A percentile compares a stretch with the other conserved stretches of the same genome.
These are phyloP conservation scores for Tetracladium marchalianum DNA, from an alignment of 495 filamentous ascomycete species.

Conservation along the genomic window DNA sequence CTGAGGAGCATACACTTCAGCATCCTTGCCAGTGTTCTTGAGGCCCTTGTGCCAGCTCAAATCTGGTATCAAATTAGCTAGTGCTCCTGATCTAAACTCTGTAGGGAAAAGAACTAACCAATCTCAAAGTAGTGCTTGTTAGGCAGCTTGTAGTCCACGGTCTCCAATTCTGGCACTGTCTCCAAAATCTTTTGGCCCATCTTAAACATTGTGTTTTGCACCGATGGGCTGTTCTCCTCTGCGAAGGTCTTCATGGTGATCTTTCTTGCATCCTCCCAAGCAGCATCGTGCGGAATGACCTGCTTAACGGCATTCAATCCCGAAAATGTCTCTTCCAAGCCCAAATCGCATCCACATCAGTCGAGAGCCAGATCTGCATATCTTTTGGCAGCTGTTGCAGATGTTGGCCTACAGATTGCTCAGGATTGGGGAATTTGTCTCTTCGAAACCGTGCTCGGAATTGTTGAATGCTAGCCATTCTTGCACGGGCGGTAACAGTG, in stretches of 20 bases:
- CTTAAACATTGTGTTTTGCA: slow-evolving; percentile 98
- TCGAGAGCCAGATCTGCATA: too few relatives aligned
- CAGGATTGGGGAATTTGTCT: too few relatives aligned
- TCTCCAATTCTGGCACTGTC: slow-evolving; percentile 56
- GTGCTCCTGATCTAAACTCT: background rate
- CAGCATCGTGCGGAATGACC: slow-evolving; percentile 50
- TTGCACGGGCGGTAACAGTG: too few relatives aligned
- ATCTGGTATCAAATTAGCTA: slow-evolving; percentile 37
- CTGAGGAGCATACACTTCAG: slow-evolving; percentile 94
- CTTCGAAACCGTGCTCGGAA: too few relatives aligned
- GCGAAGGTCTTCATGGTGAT: slow-evolving; percentile 91
- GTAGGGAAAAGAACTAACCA: slow-evolving; percentile 47
- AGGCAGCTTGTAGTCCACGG: slow-evolving; percentile 74
- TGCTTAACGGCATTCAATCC: slow-evolving; percentile 57
- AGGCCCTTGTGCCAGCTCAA: slow-evolving; percentile 93
- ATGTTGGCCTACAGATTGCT: too few relatives aligned
- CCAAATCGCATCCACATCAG: slow-evolving; percentile 82
- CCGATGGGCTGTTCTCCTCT: slow-evolving; percentile 81
- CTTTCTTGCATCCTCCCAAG: slow-evolving; percentile 62
- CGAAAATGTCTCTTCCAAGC: slow-evolving; percentile 62
- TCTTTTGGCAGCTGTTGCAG: too few relatives aligned
- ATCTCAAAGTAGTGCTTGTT: slow-evolving; percentile 99
- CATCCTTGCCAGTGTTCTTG: slow-evolving; percentile 95
- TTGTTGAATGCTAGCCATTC: too few relatives aligned
- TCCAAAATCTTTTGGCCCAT: slow-evolving; percentile 87